Evolutionary conservation across 2,329 filamentous ascomycete genomes (phyloP), one percentile per base, ranked within the genome.

Genomic region (Fusarium burgessii): DNA sequence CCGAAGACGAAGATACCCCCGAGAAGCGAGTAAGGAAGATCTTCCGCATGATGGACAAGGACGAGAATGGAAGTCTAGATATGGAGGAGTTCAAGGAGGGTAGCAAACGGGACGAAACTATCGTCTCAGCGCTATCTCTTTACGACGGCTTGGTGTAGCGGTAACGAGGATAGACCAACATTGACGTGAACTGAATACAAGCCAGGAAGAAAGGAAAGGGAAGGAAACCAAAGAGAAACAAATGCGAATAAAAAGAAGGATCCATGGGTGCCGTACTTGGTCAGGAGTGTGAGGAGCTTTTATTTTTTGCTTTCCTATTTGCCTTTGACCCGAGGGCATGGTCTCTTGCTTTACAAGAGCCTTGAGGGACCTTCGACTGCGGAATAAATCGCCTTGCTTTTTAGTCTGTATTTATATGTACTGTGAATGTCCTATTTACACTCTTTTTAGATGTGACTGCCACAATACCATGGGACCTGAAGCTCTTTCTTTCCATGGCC

Each of bases 21-120:
- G 95, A 98, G 87, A 99, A 99, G 87, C 92, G 96, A 72, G 96
- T 99, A 70, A 91, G 88, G 83, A 99, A 99, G 87, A 98, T 99
- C 82, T 99, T 99, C 87, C 89, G 92, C 78, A 98, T 98, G 96
- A 99, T 99, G 96, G 96, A 99, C 87, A 99, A 99, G 88, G 96
- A 99, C 81, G 95, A 98, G 85, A 98, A 98, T 80, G 96, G 95
- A 76, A 97, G 93, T 79, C 85, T 99, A 77, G 95, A 98, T 81
- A 95, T 98, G 88, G 92, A 95, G 68, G 96, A 99, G 82, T 99
- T 99, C 87, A 98, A 98, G 85, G 96, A 99, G 84, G 96, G 96
- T 75, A 97, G 94, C 85, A 98, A 98, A 87, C 93, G 95, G 66
- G 96, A 99, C 83, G 95, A 98, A 85, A 99, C 96, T 13, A 99